Base-by-base conservation (phyloP, 495 filamentous ascomycete genomes). In the Neurospora pannonica region DNA sequence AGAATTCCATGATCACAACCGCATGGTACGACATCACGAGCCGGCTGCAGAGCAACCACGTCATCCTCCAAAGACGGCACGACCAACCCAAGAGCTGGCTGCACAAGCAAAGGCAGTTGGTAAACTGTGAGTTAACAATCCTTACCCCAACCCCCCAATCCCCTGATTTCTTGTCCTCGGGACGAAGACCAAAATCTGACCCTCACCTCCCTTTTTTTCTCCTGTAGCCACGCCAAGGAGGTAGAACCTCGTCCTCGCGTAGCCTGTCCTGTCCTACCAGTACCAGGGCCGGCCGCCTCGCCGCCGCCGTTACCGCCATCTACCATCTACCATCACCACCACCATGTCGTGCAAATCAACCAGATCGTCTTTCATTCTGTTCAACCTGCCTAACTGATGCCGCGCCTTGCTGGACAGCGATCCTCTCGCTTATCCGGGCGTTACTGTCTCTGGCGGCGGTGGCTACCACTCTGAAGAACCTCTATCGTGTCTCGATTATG, bases 21-120 rank as follows among this genome's bases (percentile, higher is more conserved):
- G 95, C 96, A 13, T 99, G 93, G 93, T 97, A 97, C 82, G 93
- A 97, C 77, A 88, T 98, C 48, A 88, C 93, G 17, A 90, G 88
- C 78, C 87, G 95, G 46, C 81, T 97, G 75, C 95, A 98, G 83
- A 94, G 92, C 82, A 97, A 95, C 82, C 94, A 92, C 76, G 92
- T 97, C 70, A 89, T 92, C 24, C 82, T 94, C 77, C 92, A 89
- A 81, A 86, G 90, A 79, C 85, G 92, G 76, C 88, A 90, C 70
- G 94, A 98, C 78, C 87, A 88, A 54, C 93, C 93, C 39, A 91
- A 88, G 81, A 95, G 94, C 78, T 98, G 94, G 94, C 82, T 98
- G 48, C 94, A 94, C 71, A 95, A 92, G 84, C 95, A 98, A 85
- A 87, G 95, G 82, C 90, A 88, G 80, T 85, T 89, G 77, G 89